Base-by-base conservation (phyloP, 148 eudicot genomes). In the Hydrangea macrophylla region DNA sequence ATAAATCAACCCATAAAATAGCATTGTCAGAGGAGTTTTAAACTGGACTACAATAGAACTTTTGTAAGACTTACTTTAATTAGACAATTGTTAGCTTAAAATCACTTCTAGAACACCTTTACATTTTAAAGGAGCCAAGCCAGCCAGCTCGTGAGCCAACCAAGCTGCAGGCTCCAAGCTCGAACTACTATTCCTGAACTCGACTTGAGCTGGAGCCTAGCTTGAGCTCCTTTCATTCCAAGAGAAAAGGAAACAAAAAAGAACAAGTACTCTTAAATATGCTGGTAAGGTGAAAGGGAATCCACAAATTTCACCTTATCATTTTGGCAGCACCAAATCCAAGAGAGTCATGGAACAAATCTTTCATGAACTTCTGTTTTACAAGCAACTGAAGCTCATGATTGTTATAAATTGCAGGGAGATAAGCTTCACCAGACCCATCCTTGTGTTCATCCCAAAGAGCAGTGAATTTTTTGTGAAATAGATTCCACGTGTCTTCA, bases 311-410 rank as follows among this genome's bases (percentile, higher is more conserved):
- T 79, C 50, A 86, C 98, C 97, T 86, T 57, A 85, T 90, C 97
- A 94, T 94, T 77, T 94, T 94, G 67, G 97, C 96, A 69, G 98
- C 78, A 61, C 90, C 97, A 74, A 94, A 94, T 71, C 98, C 98
- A 64, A 94, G 90, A 56, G 88, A 67, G 73, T 90, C 98, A n/a
- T 90, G 90, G 75, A 94, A 77, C 75, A 94, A 60, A 26, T 90
- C 88, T 56, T 30, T 61, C 88, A 94, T 86, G 69, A 68, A 94
- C 70, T 79, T 85, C 62, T 77, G 60, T 68, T 86, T 89, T 42
- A 83, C 72, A 33, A 81, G 83, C 76, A 62, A 80, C 77, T 76
- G 84, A 75, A 94, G 79, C 66, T 83, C 85, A 64, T 83, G 69
- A 68, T 83, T 82, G 67, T 86, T 85, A 73, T 90, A 94, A 20